Evolutionary conservation across 805 yeast species (phyloP), one percentile per base, ranked within the genome.

Genomic region (Zygosaccharomyces siamensis): DNA sequence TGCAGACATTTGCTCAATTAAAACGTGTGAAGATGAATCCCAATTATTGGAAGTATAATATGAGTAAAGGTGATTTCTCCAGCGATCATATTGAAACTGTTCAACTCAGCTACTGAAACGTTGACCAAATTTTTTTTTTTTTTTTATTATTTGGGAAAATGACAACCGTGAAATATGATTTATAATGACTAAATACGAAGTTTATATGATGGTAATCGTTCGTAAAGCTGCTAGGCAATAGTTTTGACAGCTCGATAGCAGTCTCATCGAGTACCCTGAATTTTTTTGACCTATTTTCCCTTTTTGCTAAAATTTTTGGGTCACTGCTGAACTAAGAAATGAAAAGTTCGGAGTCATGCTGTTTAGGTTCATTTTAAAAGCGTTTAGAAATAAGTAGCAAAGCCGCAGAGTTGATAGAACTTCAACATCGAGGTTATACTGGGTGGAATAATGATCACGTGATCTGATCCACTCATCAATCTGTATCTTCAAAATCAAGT

Each of bases 1-100:
- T 48, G 96, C 96, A 41, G 95, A 85, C 90, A 86, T 84, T 30
- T 33, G 37, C 4, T 33, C 37, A 33, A 20, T 16, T 33, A 14
- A 6, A 33, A 33, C 8, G 14, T 33, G 8, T 14, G 10, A 16
- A 8, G 20, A 7, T 7, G 8, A 6, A 33, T 23, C 24, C 24
- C 24, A 23, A 23, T 7, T 7, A 16, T 7, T 8, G 3, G 12
- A 4, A 16, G 37, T 16, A 10, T 2, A 33, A 33, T 16, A 16
- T 33, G 10, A 7, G 21, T 8, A 8, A 10, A 33, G 21, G 37
- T 33, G 20, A 14, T 33, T 14, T 18, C 20, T 8, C 21, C 8
- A 8, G 20, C 16, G 21, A 33, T 33, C 10, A 14, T 14, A 18
- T 3, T 33, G 23, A 33, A 33, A 33, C 3, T 8, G 10, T 33